Evolutionary conservation across 1,284 basidiomycete genomes (phyloP).

Genomic region (Moniliophthora roreri): DNA sequence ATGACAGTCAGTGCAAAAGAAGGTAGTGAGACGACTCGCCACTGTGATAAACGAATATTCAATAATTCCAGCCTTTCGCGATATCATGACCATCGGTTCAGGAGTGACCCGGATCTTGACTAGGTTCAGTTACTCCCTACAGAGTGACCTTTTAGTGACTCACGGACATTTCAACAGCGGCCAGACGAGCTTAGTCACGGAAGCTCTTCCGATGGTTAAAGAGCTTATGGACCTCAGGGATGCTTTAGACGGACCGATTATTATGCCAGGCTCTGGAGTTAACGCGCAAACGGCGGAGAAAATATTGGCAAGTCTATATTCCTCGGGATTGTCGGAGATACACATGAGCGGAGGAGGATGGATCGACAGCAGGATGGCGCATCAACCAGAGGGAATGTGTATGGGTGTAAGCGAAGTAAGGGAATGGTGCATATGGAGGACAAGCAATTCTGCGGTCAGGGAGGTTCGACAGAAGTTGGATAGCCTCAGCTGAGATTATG

Average conservation of each 20-base stretch:
- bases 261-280: constrained; percentile 76
- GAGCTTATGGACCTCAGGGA: constrained; percentile 36
- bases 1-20: constrained; percentile 58
- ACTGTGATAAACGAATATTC: neutral
- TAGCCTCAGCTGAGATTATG: constrained; percentile 43
- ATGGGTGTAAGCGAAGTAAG: constrained; percentile 58
- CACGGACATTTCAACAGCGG: constrained; percentile 39
- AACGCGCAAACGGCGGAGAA: constrained; percentile 49
- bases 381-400: constrained; percentile 58
- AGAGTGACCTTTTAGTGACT: neutral
- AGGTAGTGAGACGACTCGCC: constrained; percentile 36
- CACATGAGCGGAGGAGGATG: constrained; percentile 72
- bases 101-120: constrained; percentile 76
- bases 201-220: constrained; percentile 45
- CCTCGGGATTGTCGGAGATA: constrained; percentile 59
- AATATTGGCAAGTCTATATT: constrained; percentile 49
- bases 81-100: constrained; percentile 48
- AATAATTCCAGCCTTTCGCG: constrained; percentile 45
- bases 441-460: constrained; percentile 49
- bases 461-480: constrained; percentile 52
- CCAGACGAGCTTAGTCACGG: constrained; percentile 40
- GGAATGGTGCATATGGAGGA: constrained; percentile 70
- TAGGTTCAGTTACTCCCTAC: constrained; percentile 43
- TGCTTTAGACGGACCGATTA: constrained; percentile 36
- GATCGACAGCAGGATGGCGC: constrained; percentile 51